phyloP scores from a whole-genome alignment of 2,329 filamentous ascomycete species.

The Raffaelea albimanens region DNA sequence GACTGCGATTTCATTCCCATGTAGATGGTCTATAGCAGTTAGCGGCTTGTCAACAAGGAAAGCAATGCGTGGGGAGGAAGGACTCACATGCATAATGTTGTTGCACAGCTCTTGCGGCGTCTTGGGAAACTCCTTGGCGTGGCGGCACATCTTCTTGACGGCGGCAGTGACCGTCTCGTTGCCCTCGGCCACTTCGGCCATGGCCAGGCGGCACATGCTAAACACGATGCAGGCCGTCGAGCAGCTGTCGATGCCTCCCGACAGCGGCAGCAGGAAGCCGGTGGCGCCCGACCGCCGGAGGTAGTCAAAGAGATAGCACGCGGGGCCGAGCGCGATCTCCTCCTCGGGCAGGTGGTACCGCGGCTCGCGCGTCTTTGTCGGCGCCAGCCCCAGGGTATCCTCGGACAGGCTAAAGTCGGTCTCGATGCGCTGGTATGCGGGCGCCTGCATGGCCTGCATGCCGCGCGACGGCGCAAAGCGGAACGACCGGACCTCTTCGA shows the following conservation, averaged over 20 bases:
- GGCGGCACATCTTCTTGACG: slow-evolving; percentile 25
- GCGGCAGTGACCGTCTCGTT: slow-evolving; percentile 28
- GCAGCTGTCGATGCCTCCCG: slow-evolving; percentile 50
- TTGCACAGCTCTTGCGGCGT: slow-evolving; percentile 50
- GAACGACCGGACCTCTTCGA: slow-evolving; percentile 60
- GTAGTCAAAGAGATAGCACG: slow-evolving; percentile 55
- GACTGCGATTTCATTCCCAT: slow-evolving; percentile 64
- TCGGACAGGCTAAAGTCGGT: slow-evolving; percentile 23
- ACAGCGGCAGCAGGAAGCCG: slow-evolving; percentile 47
- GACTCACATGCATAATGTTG: slow-evolving; percentile 19
- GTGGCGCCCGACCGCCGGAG: slow-evolving; percentile 36
- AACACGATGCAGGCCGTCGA: slow-evolving; percentile 32
- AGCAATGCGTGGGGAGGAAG: not conserved
- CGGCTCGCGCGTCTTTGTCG: slow-evolving; percentile 28
- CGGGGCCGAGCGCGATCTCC: slow-evolving; percentile 55
- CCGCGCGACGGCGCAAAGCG: slow-evolving; percentile 47
- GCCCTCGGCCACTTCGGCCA: slow-evolving; percentile 37
- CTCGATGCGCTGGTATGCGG: slow-evolving; percentile 35
- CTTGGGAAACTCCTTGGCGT: slow-evolving; percentile 30
- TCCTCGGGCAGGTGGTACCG: slow-evolving; percentile 53
- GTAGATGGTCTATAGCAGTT: slow-evolving; percentile 45
- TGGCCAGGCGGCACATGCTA: slow-evolving; percentile 46
- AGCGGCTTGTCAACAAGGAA: not conserved
- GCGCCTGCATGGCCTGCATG: slow-evolving; percentile 43
- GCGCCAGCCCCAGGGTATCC: slow-evolving; percentile 18